These are phyloP conservation scores for Fusarium camptoceras DNA, from an alignment of 2,329 filamentous ascomycete species.

Conservation along the genomic window DNA sequence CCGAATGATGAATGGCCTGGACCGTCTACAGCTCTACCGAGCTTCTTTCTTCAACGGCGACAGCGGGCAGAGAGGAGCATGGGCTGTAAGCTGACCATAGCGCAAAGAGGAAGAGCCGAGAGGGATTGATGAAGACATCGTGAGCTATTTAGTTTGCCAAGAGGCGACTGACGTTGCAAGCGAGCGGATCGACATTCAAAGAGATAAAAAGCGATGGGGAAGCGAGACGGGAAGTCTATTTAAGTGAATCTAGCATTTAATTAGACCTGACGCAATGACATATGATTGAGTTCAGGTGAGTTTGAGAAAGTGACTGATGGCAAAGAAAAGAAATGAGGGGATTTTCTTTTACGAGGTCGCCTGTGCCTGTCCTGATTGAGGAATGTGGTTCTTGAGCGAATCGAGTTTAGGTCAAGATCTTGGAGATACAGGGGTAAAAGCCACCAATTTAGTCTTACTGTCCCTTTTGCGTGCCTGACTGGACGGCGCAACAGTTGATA, in stretches of 20 bases:
- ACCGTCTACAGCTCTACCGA: neutral
- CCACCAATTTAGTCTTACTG: neutral
- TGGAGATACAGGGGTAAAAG: neutral
- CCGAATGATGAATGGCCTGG: neutral
- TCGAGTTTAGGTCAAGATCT: neutral
- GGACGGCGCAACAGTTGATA: conserved; percentile 11
- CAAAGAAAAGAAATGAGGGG: conserved; percentile 8
- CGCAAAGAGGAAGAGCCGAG: neutral
- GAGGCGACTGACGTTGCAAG: neutral
- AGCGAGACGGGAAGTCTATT: neutral
- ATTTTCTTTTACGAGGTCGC: conserved; percentile 7
- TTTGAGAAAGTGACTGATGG: neutral
- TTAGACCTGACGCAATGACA: neutral
- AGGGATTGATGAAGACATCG: neutral
- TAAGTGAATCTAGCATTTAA: neutral
- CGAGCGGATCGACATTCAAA: neutral
- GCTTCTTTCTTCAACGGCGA: neutral
- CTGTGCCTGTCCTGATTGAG: neutral
- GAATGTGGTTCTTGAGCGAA: conserved; percentile 3
- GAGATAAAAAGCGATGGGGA: neutral
- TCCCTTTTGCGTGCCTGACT: neutral
- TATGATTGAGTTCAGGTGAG: neutral
- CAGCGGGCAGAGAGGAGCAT: neutral
- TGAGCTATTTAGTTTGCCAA: neutral
- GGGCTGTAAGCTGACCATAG: neutral